These are phyloP conservation scores for Yamadazyma blattariae DNA, from an alignment of 1,139 yeast species.

Conservation along the genomic window DNA sequence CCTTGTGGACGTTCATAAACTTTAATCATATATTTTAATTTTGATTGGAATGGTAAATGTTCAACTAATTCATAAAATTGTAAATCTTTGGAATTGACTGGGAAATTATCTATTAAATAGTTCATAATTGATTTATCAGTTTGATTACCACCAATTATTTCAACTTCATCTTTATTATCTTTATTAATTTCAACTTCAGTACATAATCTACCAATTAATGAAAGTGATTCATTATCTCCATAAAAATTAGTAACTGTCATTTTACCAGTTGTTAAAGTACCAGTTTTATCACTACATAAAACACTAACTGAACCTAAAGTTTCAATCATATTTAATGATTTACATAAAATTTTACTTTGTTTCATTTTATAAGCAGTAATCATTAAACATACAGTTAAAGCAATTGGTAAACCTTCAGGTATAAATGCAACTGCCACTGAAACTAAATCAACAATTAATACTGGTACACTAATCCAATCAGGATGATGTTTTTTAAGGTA, in stretches of 20 bases:
- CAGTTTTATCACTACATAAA: slow-evolving; percentile 34
- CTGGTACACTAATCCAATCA: slow-evolving; percentile 30
- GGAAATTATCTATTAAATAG: slow-evolving; percentile 23
- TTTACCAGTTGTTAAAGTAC: slow-evolving; percentile 34
- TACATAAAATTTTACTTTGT: slow-evolving; percentile 26
- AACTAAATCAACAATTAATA: slow-evolving; percentile 30
- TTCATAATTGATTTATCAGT: slow-evolving; percentile 46
- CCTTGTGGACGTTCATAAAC: slow-evolving; percentile 20
- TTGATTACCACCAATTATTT: slow-evolving; percentile 38
- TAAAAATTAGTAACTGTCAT: slow-evolving; percentile 28
- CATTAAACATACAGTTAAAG: slow-evolving; percentile 32
- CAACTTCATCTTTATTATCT: no score
- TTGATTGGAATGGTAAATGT: slow-evolving; percentile 47
- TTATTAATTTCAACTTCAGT: slow-evolving; percentile 29
- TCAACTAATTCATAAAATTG: slow-evolving; percentile 12
- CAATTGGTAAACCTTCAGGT: slow-evolving; percentile 37
- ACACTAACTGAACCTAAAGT: slow-evolving; percentile 36
- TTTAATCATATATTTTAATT: slow-evolving; percentile 46
- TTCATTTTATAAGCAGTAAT: slow-evolving; percentile 30
- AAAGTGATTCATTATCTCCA: slow-evolving; percentile 14
- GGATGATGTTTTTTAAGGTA: slow-evolving; percentile 30
- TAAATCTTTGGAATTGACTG: neutral
- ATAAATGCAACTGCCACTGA: slow-evolving; percentile 33
- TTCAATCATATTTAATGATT: slow-evolving; percentile 29
- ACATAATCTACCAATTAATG: slow-evolving; percentile 34